phyloP scores from a whole-genome alignment of 208 protist species.

The Acanthamoeba royreba region DNA sequence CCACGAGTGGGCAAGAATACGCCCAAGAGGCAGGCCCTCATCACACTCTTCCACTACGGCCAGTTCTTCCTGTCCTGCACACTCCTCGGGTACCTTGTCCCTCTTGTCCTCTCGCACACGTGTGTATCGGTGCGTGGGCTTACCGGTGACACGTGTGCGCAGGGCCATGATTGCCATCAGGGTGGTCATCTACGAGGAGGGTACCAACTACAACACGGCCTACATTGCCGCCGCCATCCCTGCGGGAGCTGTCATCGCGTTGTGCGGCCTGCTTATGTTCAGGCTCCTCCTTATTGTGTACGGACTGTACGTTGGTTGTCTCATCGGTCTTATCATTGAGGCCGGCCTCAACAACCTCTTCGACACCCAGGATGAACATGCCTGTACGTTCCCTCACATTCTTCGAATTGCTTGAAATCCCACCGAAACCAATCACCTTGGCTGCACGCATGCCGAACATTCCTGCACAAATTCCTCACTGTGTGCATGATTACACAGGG shows the following conservation, averaged over 20 bases:
- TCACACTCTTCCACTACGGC: not conserved
- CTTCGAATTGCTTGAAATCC: not conserved
- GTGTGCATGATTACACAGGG: no score
- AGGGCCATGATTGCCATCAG: not conserved
- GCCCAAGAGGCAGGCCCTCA: constrained; percentile 11
- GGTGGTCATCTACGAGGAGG: not conserved
- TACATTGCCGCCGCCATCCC: constrained; percentile 13
- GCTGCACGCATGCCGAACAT: no score
- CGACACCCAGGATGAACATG: constrained; percentile 21
- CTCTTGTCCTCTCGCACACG: not conserved
- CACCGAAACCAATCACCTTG: no score
- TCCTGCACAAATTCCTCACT: no score
- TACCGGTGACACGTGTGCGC: not conserved
- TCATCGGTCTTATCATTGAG: not conserved
- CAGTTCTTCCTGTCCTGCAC: constrained; percentile 36
- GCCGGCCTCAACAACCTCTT: constrained; percentile 21
- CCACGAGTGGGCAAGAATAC: not conserved
- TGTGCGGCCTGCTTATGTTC: not conserved
- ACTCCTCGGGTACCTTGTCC: not conserved
- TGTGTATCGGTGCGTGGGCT: not conserved
- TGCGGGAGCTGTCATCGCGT: not conserved
- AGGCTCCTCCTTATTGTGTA: not conserved
- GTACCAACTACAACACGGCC: constrained; percentile 6
- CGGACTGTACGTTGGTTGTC: not conserved
- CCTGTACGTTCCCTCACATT: not conserved